phyloP scores from a whole-genome alignment of 306 rosid species.

The Quercus wislizeni region DNA sequence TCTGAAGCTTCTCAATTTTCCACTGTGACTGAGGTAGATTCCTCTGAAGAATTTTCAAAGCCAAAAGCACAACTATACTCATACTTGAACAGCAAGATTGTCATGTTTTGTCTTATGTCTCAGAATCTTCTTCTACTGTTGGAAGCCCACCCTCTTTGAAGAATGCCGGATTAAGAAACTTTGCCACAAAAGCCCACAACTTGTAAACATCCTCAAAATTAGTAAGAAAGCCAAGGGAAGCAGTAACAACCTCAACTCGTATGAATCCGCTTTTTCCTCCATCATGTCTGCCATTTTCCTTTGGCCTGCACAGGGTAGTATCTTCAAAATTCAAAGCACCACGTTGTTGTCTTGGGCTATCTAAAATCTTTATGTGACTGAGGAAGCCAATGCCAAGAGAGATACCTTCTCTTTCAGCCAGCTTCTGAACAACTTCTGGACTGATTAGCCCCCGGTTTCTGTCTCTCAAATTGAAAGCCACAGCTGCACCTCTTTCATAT shows the following conservation, averaged over 20 bases:
- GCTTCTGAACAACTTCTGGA: constrained; percentile 89
- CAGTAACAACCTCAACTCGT: constrained; percentile 86
- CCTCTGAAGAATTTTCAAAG: constrained; percentile 23
- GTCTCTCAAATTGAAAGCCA: constrained; percentile 87
- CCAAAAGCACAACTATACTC: constrained; percentile 12
- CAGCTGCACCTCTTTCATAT: constrained; percentile 94
- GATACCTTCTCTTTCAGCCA: constrained; percentile 89
- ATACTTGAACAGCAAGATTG: constrained; percentile 21
- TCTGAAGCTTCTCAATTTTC: constrained; percentile 19
- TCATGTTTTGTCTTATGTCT: constrained; percentile 36
- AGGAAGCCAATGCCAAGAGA: constrained; percentile 88
- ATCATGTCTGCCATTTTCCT: constrained; percentile 64
- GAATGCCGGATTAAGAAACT: constrained; percentile 76
- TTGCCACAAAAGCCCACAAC: constrained; percentile 89
- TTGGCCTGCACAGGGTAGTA: constrained; percentile 67
- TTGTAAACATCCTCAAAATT: constrained; percentile 93
- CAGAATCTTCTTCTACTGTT: constrained; percentile 72
- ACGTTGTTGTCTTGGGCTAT: constrained; percentile 50
- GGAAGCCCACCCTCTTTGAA: constrained; percentile 64
- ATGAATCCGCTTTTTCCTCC: constrained; percentile 64
- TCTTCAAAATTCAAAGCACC: constrained; percentile 55
- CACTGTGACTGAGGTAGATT: background rate
- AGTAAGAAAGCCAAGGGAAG: constrained; percentile 78
- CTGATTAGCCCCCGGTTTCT: constrained; percentile 58
- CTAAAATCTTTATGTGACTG: constrained; percentile 70